These are phyloP conservation scores for Simplicillium sp. DNA, from an alignment of 2,329 filamentous ascomycete species.

Conservation along the genomic window DNA sequence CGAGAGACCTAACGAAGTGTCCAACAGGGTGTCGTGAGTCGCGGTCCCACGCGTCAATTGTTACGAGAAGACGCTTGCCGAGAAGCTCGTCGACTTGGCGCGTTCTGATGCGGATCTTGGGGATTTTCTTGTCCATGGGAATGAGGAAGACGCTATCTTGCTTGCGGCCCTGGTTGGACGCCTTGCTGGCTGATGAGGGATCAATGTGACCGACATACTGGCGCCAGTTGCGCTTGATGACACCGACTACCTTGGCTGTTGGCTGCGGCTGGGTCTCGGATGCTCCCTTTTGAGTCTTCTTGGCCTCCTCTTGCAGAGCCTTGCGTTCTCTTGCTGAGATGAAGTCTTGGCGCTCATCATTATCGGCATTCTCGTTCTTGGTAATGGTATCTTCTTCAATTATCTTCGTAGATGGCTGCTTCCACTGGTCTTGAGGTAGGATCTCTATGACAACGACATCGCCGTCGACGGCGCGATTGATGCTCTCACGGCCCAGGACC, in stretches of 20 bases:
- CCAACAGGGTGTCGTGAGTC: slow-evolving; percentile 88
- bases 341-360: slow-evolving; percentile 65
- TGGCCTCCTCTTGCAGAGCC: slow-evolving; percentile 85
- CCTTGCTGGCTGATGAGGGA: slow-evolving; percentile 67
- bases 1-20: slow-evolving; percentile 87
- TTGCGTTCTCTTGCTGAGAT: slow-evolving; percentile 81
- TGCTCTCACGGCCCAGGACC: slow-evolving; percentile 86
- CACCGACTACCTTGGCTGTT: slow-evolving; percentile 82
- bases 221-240: slow-evolving; percentile 93
- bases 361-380: slow-evolving; percentile 87
- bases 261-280: slow-evolving; percentile 75
- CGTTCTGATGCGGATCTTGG: slow-evolving; percentile 89
- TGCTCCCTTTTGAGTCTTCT: slow-evolving; percentile 67
- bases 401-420: slow-evolving; percentile 88
- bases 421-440: slow-evolving; percentile 92
- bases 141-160: slow-evolving; percentile 92
- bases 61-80: slow-evolving; percentile 84
- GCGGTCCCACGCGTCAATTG: slow-evolving; percentile 91
- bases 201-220: slow-evolving; percentile 97
- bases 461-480: slow-evolving; percentile 86
- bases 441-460: slow-evolving; percentile 92
- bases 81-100: slow-evolving; percentile 81
- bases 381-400: slow-evolving; percentile 89
- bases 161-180: slow-evolving; percentile 65
- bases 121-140: slow-evolving; percentile 96